phyloP scores from a whole-genome alignment of 2,329 filamentous ascomycete genomes.

The Scolecobasidium constrictum region DNA sequence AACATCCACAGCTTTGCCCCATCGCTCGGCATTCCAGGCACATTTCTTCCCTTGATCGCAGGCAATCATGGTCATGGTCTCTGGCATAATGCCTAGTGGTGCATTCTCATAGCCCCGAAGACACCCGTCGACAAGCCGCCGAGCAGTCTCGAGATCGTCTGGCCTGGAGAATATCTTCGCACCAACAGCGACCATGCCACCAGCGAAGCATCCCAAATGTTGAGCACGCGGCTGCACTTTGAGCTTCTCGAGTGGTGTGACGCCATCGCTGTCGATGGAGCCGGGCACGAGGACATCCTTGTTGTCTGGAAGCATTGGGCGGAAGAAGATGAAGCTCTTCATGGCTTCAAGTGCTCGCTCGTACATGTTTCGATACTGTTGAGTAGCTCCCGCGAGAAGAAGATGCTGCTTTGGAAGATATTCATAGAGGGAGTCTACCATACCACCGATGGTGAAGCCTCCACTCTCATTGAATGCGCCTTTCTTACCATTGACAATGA shows the following conservation, averaged over 20 bases:
- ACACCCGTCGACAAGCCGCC: conserved; percentile 43
- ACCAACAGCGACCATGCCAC: conserved; percentile 44
- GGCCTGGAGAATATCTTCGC: conserved; percentile 40
- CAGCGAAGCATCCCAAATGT: conserved; percentile 43
- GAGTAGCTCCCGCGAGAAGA: conserved; percentile 55
- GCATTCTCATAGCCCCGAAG: conserved; percentile 43
- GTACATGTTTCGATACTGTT: conserved; percentile 65
- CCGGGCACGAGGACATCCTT: conserved; percentile 65
- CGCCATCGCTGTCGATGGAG: conserved; percentile 27
- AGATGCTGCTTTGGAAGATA: conserved; percentile 54
- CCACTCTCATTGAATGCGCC: conserved; percentile 13
- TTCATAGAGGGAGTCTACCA: conserved; percentile 47
- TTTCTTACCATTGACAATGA: conserved; percentile 20
- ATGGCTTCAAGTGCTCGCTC: conserved; percentile 55
- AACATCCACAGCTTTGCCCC: conserved; percentile 11
- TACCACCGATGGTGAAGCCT: conserved; percentile 42
- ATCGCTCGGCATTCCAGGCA: conserved; percentile 11
- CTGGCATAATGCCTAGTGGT: conserved; percentile 43
- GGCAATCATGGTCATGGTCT: conserved; percentile 31
- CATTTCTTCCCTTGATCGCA: conserved; percentile 25
- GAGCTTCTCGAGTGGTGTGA: conserved; percentile 31
- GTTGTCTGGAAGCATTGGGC: conserved; percentile 58
- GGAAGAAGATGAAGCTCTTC: conserved; percentile 64
- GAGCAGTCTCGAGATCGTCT: conserved; percentile 36
- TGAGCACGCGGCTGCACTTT: conserved; percentile 33